Percentiles rank a stretch among this genome's conserved stretches.
Evolutionary conservation across 1,284 basidiomycete species (phyloP).

Genomic region (Inonotus obliquus): DNA sequence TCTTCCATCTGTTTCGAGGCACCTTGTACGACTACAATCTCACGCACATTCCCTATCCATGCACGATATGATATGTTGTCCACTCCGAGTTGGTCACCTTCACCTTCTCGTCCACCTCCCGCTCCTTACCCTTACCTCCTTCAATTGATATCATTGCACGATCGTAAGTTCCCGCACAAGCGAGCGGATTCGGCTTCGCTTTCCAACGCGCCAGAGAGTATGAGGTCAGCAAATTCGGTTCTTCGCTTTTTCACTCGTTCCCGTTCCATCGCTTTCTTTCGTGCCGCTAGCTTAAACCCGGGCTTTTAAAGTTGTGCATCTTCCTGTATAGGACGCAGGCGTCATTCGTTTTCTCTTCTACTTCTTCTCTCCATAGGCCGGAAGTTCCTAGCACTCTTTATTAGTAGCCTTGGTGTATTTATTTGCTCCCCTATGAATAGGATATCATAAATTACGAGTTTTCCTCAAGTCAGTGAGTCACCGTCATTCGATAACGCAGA

Average conservation of each 20-base stretch:
- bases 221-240: conserved; percentile 32
- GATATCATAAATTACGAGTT: too few species aligned
- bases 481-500: too few species aligned
- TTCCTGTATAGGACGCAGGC: too few species aligned
- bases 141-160: background rate
- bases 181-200: background rate
- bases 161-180: background rate
- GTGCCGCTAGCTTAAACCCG: too few species aligned
- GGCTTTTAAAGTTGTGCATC: too few species aligned
- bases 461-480: too few species aligned
- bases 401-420: too few species aligned
- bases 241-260: conserved; percentile 14
- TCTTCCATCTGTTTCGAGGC: background rate
- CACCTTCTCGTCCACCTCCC: background rate
- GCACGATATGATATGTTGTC: conserved; percentile 11
- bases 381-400: too few species aligned
- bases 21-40: background rate
- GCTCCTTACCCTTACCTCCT: background rate
- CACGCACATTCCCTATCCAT: conserved; percentile 12
- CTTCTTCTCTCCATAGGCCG: too few species aligned
- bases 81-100: background rate
- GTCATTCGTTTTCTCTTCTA: too few species aligned
- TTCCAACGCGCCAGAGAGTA: conserved; percentile 35
- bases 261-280: too few species aligned
- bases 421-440: too few species aligned